These are phyloP conservation scores for Auricularia auricula-judae DNA, from an alignment of 768 basidiomycete species.

Conservation along the genomic window DNA sequence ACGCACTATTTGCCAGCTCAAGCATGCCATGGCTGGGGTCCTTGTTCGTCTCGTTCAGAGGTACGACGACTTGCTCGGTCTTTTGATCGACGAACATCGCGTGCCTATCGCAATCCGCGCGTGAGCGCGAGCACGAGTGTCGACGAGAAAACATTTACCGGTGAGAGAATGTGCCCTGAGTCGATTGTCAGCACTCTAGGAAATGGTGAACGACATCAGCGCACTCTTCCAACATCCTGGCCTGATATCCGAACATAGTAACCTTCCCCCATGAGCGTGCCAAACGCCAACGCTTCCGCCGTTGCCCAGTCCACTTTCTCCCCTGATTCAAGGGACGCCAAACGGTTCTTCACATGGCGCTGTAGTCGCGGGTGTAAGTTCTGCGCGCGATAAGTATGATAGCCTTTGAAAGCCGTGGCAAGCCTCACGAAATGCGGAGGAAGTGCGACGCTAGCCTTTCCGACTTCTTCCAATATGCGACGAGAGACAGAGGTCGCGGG, in stretches of 20 bases:
- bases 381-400: slow-evolving; percentile 23
- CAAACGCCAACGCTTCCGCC: slow-evolving; percentile 86
- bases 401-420: neutral
- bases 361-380: slow-evolving; percentile 71
- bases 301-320: slow-evolving; percentile 82
- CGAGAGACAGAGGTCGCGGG: slow-evolving; percentile 60
- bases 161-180: slow-evolving; percentile 70
- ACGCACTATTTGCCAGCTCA: slow-evolving; percentile 77
- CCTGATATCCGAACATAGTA: slow-evolving; percentile 82
- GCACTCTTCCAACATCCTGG: slow-evolving; percentile 70
- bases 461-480: slow-evolving; percentile 45
- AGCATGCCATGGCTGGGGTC: slow-evolving; percentile 37
- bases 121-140: slow-evolving; percentile 11
- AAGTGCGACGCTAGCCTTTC: slow-evolving; percentile 53
- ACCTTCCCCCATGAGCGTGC: slow-evolving; percentile 73
- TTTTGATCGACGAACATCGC: slow-evolving; percentile 88
- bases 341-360: slow-evolving; percentile 65
- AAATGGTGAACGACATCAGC: neutral
- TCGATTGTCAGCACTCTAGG: neutral
- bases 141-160: slow-evolving; percentile 25
- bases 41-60: slow-evolving; percentile 53
- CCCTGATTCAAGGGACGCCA: slow-evolving; percentile 57
- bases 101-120: slow-evolving; percentile 30
- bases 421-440: slow-evolving; percentile 53
- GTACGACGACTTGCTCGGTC: slow-evolving; percentile 69